Conservation (phyloP, 75 land plant genomes). For the Cryptomeria japonica region DNA sequence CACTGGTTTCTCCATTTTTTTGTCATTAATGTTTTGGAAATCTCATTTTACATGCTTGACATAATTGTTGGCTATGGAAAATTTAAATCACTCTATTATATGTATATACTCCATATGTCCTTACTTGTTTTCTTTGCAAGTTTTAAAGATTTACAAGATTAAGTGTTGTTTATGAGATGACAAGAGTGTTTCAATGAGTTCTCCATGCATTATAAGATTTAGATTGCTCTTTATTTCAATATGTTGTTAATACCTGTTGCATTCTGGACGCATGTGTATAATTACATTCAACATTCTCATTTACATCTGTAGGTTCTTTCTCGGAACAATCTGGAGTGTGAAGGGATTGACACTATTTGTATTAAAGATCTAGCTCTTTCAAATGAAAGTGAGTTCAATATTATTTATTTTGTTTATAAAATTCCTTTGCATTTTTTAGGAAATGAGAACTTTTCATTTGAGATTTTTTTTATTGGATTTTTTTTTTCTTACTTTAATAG, state of each 20-base stretch:
- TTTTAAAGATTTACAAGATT: background rate
- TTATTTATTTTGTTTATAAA: background rate
- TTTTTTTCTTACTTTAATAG: background rate
- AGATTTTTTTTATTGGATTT: background rate
- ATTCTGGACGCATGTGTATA: background rate
- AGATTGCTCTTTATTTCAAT: background rate
- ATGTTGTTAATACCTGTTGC: background rate
- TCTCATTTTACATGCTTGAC: background rate
- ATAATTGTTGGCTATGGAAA: background rate
- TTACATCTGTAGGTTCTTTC: slow-evolving; percentile 46
- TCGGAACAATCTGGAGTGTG: slow-evolving; percentile 61
- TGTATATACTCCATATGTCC: background rate
- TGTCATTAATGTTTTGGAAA: background rate
- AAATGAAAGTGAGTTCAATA: slow-evolving; percentile 51
- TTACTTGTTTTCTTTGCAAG: background rate
- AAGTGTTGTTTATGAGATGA: background rate
- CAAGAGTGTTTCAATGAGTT: background rate
- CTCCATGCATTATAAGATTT: background rate
- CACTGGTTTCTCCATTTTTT: background rate
- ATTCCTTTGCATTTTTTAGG: background rate
- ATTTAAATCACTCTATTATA: background rate
- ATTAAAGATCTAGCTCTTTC: slow-evolving; percentile 75
- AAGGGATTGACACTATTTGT: slow-evolving; percentile 52
- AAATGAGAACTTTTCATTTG: background rate
- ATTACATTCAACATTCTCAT: background rate